Evolutionary conservation across 2,329 filamentous ascomycete genomes (phyloP).

Genomic region (Paraphoma chrysanthemicola): DNA sequence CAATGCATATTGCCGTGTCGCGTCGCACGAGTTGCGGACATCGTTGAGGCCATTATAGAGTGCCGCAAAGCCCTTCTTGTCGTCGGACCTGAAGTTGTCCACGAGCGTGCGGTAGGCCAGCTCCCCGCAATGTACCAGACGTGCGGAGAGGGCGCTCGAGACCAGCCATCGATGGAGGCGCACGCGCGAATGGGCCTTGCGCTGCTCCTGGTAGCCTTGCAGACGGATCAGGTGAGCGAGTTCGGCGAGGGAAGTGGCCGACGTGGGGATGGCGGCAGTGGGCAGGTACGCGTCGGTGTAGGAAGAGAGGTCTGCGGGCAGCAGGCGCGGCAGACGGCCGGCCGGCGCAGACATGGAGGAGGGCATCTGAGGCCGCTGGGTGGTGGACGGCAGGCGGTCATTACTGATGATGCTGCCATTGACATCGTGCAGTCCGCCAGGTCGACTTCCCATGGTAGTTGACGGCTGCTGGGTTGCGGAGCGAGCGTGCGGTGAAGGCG

Average conservation of each 20-base stretch:
- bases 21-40: slow-evolving; percentile 78
- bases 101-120: slow-evolving; percentile 77
- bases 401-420: slow-evolving; percentile 14
- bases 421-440: slow-evolving; percentile 36
- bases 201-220: slow-evolving; percentile 82
- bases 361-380: slow-evolving; percentile 44
- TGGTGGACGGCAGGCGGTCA: slow-evolving; percentile 21
- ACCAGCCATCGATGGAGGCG: slow-evolving; percentile 77
- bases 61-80: slow-evolving; percentile 77
- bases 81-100: slow-evolving; percentile 78
- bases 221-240: slow-evolving; percentile 79
- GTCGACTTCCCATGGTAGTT: slow-evolving; percentile 46
- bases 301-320: slow-evolving; percentile 70
- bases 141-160: slow-evolving; percentile 75
- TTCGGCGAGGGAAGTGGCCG: slow-evolving; percentile 76
- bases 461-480: slow-evolving; percentile 27
- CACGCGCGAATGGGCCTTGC: slow-evolving; percentile 74
- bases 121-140: slow-evolving; percentile 76
- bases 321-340: slow-evolving; percentile 58
- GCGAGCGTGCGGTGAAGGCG: slow-evolving; percentile 42
- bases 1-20: slow-evolving; percentile 72
- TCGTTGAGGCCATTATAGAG: slow-evolving; percentile 81
- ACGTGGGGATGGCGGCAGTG: slow-evolving; percentile 61
- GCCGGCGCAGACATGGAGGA: slow-evolving; percentile 55
- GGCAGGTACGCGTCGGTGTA: slow-evolving; percentile 69